A percentile compares a stretch with the other conserved stretches of the same genome.
phyloP scores from a whole-genome alignment of 1,284 basidiomycete species.

The Heterobasidion parviporum region DNA sequence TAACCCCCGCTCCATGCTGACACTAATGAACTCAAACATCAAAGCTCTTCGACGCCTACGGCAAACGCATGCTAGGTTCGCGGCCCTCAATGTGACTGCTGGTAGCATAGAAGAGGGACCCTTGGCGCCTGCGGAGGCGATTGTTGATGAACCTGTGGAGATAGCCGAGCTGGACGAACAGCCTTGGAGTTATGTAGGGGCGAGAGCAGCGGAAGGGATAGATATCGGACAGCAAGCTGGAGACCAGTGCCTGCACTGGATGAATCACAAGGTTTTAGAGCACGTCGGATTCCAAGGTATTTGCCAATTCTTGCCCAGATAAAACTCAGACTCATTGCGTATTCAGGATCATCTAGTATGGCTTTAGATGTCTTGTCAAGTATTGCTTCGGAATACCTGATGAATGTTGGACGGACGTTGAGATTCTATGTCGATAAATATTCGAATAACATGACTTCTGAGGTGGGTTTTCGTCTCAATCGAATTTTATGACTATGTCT shows the following conservation, averaged over 20 bases:
- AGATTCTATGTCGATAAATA: slow-evolving; percentile 79
- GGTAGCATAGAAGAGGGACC: slow-evolving; percentile 20
- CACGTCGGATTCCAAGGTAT: slow-evolving; percentile 87
- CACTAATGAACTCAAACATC: slow-evolving; percentile 67
- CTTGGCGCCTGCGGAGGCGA: background rate
- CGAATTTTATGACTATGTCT: slow-evolving; percentile 2
- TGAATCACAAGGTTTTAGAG: slow-evolving; percentile 68
- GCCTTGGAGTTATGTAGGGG: slow-evolving; percentile 34
- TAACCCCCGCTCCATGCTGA: slow-evolving; percentile 38
- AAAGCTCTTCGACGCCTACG: slow-evolving; percentile 62
- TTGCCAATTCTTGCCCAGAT: slow-evolving; percentile 15
- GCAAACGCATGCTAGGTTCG: slow-evolving; percentile 61
- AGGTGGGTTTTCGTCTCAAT: slow-evolving; percentile 39
- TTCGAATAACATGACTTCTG: slow-evolving; percentile 68
- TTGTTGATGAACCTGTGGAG: slow-evolving; percentile 11
- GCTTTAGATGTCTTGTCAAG: slow-evolving; percentile 79
- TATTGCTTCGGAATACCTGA: slow-evolving; percentile 75
- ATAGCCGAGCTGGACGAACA: slow-evolving; percentile 39
- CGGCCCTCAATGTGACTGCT: slow-evolving; percentile 34
- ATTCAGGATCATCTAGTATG: slow-evolving; percentile 51
- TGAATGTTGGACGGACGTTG: slow-evolving; percentile 83
- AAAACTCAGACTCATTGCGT: background rate
- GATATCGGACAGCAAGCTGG: slow-evolving; percentile 48
- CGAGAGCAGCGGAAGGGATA: slow-evolving; percentile 5
- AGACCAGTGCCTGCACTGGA: slow-evolving; percentile 60